These are phyloP conservation scores for Diplodia scrobiculata DNA, from an alignment of 2,329 filamentous ascomycete genomes.

Conservation along the genomic window DNA sequence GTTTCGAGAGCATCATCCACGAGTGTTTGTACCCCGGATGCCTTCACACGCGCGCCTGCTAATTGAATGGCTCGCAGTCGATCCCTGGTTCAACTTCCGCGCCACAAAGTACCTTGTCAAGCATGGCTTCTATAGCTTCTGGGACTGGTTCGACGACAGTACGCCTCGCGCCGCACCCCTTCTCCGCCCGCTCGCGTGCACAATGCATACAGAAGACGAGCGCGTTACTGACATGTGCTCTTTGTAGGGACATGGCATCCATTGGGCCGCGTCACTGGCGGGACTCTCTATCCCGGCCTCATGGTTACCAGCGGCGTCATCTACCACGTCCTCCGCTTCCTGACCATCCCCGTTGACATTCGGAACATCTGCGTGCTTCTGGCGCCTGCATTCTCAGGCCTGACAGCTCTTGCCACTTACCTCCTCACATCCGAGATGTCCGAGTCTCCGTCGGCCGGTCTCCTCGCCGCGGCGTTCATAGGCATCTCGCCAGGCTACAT, in stretches of 20 bases:
- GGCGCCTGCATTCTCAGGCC: slow-evolving; percentile 87
- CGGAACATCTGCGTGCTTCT: slow-evolving; percentile 98
- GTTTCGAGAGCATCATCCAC: slow-evolving; percentile 99
- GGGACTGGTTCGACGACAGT: slow-evolving; percentile 99
- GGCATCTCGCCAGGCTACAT: slow-evolving; percentile 97
- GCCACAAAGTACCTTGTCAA: slow-evolving; percentile 96
- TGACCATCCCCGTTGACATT: slow-evolving; percentile 94
- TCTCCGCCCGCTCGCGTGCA: background rate
- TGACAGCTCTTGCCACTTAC: slow-evolving; percentile 91
- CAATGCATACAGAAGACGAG: background rate
- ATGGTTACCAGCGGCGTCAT: slow-evolving; percentile 99
- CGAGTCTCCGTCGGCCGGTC: slow-evolving; percentile 87
- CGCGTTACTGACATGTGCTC: slow-evolving; percentile 11
- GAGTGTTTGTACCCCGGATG: slow-evolving; percentile 73
- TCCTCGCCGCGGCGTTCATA: slow-evolving; percentile 94
- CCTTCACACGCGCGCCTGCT: background rate
- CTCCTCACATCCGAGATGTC: slow-evolving; percentile 97
- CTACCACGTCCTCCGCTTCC: slow-evolving; percentile 86
- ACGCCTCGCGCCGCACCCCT: slow-evolving; percentile 40
- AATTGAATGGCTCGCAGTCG: slow-evolving; percentile 64
- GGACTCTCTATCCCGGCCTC: slow-evolving; percentile 95
- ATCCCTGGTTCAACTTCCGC: slow-evolving; percentile 99
- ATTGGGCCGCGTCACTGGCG: slow-evolving; percentile 94
- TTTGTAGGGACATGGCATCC: slow-evolving; percentile 88
- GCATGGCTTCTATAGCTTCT: slow-evolving; percentile 98